These are phyloP conservation scores for Boletus vinaceobasis DNA, from an alignment of 768 basidiomycete species.

Conservation along the genomic window DNA sequence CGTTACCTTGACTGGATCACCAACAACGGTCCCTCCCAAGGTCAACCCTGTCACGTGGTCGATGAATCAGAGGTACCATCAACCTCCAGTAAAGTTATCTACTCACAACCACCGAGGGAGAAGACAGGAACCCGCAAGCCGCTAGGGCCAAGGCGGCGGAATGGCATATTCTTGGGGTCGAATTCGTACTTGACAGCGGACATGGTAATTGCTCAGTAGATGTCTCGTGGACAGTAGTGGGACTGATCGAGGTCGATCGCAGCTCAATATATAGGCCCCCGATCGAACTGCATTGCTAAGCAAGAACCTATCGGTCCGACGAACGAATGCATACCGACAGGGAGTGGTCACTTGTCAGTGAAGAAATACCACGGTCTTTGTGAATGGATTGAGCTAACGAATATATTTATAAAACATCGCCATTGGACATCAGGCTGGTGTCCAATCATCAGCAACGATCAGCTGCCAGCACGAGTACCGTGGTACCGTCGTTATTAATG, in stretches of 20 bases:
- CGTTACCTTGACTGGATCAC: slow-evolving; percentile 50
- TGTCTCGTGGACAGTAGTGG: background rate
- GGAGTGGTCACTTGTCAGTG: background rate
- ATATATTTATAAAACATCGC: no score
- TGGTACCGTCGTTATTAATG: background rate
- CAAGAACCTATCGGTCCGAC: slow-evolving; percentile 6
- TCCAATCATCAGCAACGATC: background rate
- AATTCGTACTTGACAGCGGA: slow-evolving; percentile 30
- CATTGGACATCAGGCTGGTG: no score
- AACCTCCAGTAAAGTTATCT: background rate
- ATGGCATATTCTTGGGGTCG: slow-evolving; percentile 38
- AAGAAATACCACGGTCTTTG: background rate
- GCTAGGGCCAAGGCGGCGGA: slow-evolving; percentile 42
- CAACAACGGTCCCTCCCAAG: slow-evolving; percentile 43
- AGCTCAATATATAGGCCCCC: slow-evolving; percentile 15
- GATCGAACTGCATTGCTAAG: slow-evolving; percentile 9
- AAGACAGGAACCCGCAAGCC: slow-evolving; percentile 51
- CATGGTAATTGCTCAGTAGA: slow-evolving; percentile 14
- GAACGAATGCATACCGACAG: background rate
- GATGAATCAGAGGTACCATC: background rate
- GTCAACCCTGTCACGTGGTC: slow-evolving; percentile 37
- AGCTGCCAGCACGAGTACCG: background rate
- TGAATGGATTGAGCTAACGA: background rate
- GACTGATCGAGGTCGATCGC: background rate
- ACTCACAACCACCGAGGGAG: slow-evolving; percentile 49